phyloP scores from a whole-genome alignment of 2,329 filamentous ascomycete genomes.

The Microcyclospora pomicola region DNA sequence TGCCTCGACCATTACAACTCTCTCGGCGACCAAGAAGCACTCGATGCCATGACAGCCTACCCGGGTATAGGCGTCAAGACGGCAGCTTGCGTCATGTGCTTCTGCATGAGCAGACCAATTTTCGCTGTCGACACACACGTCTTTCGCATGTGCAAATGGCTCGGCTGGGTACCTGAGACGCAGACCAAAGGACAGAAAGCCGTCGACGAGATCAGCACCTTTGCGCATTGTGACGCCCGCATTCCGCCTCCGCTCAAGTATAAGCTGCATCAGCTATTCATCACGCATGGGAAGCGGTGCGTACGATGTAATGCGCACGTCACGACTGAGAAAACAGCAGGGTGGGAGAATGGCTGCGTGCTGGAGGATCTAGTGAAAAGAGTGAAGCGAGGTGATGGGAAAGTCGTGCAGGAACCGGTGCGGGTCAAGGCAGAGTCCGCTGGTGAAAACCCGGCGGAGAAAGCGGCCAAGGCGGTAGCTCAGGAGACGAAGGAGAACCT shows the following conservation, averaged over 20 bases:
- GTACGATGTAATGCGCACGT: conserved; percentile 42
- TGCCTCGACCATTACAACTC: conserved; percentile 50
- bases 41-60: conserved; percentile 43
- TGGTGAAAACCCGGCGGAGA: background rate
- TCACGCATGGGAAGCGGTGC: conserved; percentile 49
- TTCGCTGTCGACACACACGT: conserved; percentile 57
- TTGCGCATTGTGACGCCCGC: conserved; percentile 45
- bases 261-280: conserved; percentile 46
- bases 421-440: background rate
- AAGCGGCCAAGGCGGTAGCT: background rate
- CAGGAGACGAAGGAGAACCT: background rate
- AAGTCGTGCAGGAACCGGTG: background rate
- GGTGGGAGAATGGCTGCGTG: conserved; percentile 50
- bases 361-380: conserved; percentile 50
- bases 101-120: conserved; percentile 48
- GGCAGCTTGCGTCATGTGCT: conserved; percentile 49
- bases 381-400: too few relatives aligned
- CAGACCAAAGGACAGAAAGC: conserved; percentile 30
- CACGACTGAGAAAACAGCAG: conserved; percentile 45
- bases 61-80: conserved; percentile 55
- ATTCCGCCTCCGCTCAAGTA: conserved; percentile 52
- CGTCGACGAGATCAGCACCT: conserved; percentile 39
- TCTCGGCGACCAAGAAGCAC: conserved; percentile 41
- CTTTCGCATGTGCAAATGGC: conserved; percentile 47
- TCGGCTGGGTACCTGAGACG: conserved; percentile 44